Evolutionary conservation across 2,329 filamentous ascomycete genomes (phyloP).

Genomic region (Aureobasidium sp.): DNA sequence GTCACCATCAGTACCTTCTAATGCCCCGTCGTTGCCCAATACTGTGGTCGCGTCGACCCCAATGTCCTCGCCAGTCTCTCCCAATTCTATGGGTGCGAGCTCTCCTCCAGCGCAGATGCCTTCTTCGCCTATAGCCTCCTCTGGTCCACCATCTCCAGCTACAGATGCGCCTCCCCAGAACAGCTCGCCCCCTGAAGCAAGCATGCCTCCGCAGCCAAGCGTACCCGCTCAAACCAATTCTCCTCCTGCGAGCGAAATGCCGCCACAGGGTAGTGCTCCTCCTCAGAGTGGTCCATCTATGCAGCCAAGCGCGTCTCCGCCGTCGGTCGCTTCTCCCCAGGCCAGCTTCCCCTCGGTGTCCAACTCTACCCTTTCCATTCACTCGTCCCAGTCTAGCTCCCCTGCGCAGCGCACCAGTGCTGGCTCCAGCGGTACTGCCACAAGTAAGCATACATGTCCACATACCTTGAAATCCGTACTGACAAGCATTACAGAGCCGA

Average conservation of each 20-base stretch:
- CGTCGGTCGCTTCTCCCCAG: not conserved
- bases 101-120: not conserved
- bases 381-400: not conserved
- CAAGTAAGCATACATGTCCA: not conserved
- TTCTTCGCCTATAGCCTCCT: not conserved
- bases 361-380: not conserved
- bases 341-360: not conserved
- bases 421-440: not conserved
- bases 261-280: not conserved
- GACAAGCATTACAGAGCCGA: not conserved
- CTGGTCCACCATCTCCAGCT: not conserved
- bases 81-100: not conserved
- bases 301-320: not conserved
- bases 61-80: not conserved
- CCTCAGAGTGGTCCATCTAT: not conserved
- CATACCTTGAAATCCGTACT: not conserved
- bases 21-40: not conserved
- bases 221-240: not conserved
- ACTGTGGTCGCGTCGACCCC: not conserved
- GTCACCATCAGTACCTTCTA: not conserved
- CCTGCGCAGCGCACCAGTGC: not conserved
- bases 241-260: not conserved
- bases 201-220: not conserved
- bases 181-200: not conserved
- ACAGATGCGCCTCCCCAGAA: not conserved